Percentiles rank a stretch among this genome's conserved stretches.
Conservation (phyloP, 176 grass and related monocot species). For the Triticum turgidum region DNA sequence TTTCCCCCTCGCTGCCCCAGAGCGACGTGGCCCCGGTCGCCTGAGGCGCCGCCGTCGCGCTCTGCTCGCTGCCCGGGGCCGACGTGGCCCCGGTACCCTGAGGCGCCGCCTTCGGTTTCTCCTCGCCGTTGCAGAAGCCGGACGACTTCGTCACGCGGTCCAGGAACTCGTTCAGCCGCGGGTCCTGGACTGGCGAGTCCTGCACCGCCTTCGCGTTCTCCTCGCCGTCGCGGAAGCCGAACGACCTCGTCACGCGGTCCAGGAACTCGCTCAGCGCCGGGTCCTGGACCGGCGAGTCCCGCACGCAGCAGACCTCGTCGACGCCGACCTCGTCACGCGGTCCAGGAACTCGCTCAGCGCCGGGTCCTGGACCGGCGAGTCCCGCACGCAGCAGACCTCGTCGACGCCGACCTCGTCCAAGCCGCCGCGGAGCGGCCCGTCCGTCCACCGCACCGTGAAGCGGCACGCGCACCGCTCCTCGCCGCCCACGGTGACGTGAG, state of each 20-base stretch:
- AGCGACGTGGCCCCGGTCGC: not conserved
- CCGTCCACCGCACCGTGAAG: slow-evolving; percentile 32
- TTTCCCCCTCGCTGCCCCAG: not conserved
- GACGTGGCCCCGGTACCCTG: not conserved
- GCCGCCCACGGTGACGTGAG: slow-evolving; percentile 20
- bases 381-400: slow-evolving; percentile 24
- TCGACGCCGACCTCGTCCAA: slow-evolving; percentile 16
- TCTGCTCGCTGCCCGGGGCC: not conserved
- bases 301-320: slow-evolving; percentile 14
- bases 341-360: slow-evolving; percentile 41
- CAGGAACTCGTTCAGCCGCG: slow-evolving; percentile 28
- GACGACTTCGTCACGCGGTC: slow-evolving; percentile 14
- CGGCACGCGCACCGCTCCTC: slow-evolving; percentile 42
- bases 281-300: slow-evolving; percentile 22
- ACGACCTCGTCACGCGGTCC: slow-evolving; percentile 14
- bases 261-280: slow-evolving; percentile 28
- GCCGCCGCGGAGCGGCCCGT: slow-evolving; percentile 15
- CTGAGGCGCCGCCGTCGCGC: not conserved
- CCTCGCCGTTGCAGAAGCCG: not conserved
- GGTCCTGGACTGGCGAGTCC: slow-evolving; percentile 24
- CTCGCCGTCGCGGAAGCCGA: not conserved
- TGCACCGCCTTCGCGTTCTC: not conserved
- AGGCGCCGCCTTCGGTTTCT: not conserved
- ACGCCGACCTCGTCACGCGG: slow-evolving; percentile 10
- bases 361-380: slow-evolving; percentile 21